Percentiles rank a stretch among this genome's conserved stretches.
These are phyloP conservation scores for Fraxinus velutina DNA, from an alignment of 305 asterid species.

Conservation along the genomic window DNA sequence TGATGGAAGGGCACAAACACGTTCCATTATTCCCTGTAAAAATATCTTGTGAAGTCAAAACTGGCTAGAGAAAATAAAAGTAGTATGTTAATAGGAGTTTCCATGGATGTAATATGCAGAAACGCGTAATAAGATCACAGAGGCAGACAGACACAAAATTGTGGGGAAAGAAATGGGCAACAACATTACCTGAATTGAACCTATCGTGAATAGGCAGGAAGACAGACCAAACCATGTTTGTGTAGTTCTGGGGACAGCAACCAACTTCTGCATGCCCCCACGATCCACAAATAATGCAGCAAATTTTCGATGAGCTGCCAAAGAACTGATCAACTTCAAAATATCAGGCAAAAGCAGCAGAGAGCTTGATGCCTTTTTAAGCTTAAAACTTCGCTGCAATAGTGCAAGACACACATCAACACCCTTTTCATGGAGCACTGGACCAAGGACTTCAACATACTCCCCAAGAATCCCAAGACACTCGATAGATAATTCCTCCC, in stretches of 20 bases:
- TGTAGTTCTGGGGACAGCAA: slow-evolving; percentile 63
- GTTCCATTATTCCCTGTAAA: slow-evolving; percentile 95
- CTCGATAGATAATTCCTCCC: slow-evolving; percentile 90
- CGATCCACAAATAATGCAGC: slow-evolving; percentile 94
- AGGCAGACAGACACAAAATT: slow-evolving; percentile 13
- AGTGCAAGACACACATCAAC: slow-evolving; percentile 93
- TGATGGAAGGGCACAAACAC: slow-evolving; percentile 91
- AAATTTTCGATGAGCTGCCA: slow-evolving; percentile 95
- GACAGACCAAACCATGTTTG: slow-evolving; percentile 82
- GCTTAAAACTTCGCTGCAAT: slow-evolving; percentile 64
- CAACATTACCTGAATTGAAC: slow-evolving; percentile 80
- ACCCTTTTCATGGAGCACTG: slow-evolving; percentile 94
- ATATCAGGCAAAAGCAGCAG: slow-evolving; percentile 69
- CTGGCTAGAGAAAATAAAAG: neutral
- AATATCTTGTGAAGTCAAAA: slow-evolving; percentile 23
- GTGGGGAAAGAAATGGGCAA: neutral
- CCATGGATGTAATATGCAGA: neutral
- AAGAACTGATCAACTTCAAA: slow-evolving; percentile 81
- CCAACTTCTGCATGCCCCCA: slow-evolving; percentile 88
- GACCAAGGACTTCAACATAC: slow-evolving; percentile 98
- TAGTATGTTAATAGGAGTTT: neutral
- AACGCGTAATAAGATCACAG: neutral
- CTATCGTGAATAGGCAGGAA: slow-evolving; percentile 87
- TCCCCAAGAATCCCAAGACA: slow-evolving; percentile 90
- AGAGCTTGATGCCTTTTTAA: slow-evolving; percentile 55